These are phyloP conservation scores for Hygrophila difformis DNA, from an alignment of 257 asterid species.

Conservation along the genomic window DNA sequence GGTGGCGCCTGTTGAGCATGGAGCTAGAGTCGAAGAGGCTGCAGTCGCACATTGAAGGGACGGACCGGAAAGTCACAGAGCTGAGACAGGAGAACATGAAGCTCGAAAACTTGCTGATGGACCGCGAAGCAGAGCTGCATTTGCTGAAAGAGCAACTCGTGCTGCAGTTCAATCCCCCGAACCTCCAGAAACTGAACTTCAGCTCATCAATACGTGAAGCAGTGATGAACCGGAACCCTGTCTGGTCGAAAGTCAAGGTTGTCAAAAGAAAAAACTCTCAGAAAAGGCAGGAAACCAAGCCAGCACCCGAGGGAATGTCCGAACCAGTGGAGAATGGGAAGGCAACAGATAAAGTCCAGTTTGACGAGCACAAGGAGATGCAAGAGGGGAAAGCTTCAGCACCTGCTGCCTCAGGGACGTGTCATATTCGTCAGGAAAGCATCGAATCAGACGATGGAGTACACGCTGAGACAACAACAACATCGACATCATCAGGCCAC, in stretches of 20 bases:
- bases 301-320: slow-evolving; percentile 20
- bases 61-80: slow-evolving; percentile 39
- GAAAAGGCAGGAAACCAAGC: slow-evolving; percentile 38
- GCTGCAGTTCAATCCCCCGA: slow-evolving; percentile 38
- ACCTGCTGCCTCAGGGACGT: slow-evolving; percentile 11
- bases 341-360: slow-evolving; percentile 8
- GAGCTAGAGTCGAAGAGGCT: slow-evolving; percentile 71
- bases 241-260: slow-evolving; percentile 73
- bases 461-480: slow-evolving; percentile 23
- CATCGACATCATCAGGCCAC: slow-evolving; percentile 30
- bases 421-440: slow-evolving; percentile 29
- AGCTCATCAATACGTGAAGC: slow-evolving; percentile 30
- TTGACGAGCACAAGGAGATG: slow-evolving; percentile 30
- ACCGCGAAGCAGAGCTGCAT: slow-evolving; percentile 56
- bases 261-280: slow-evolving; percentile 45
- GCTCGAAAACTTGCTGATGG: slow-evolving; percentile 40
- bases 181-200: slow-evolving; percentile 42
- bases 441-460: slow-evolving; percentile 21
- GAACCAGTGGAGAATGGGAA: slow-evolving; percentile 17
- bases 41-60: slow-evolving; percentile 48
- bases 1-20: slow-evolving; percentile 74
- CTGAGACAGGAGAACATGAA: slow-evolving; percentile 58
- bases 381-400: slow-evolving; percentile 25
- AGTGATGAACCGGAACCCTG: slow-evolving; percentile 28
- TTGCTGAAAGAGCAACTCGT: slow-evolving; percentile 51